Evolutionary conservation across 2,329 filamentous ascomycete species (phyloP).

Genomic region (Penicillium sp.): DNA sequence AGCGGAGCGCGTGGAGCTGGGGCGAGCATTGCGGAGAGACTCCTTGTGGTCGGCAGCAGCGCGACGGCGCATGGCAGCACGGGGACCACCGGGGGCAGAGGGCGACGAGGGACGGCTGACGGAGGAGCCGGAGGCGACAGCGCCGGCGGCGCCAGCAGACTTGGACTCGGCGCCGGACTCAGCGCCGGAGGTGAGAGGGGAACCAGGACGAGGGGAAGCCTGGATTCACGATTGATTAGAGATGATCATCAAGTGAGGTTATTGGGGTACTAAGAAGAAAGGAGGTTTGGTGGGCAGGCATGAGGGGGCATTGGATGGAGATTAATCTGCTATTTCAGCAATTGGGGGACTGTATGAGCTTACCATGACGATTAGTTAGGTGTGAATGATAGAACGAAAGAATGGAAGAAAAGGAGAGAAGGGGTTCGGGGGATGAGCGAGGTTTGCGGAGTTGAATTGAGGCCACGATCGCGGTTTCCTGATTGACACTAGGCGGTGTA

Average conservation of each 20-base stretch:
- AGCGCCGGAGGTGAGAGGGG: constrained; percentile 46
- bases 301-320: background rate
- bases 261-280: constrained; percentile 4
- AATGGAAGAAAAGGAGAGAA: constrained; percentile 12
- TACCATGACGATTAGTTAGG: constrained; percentile 24
- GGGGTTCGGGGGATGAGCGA: constrained; percentile 14
- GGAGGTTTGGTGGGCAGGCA: background rate
- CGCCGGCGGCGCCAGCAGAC: constrained; percentile 39
- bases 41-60: constrained; percentile 97
- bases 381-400: constrained; percentile 10
- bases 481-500: constrained; percentile 19
- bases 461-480: constrained; percentile 31
- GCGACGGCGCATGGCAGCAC: constrained; percentile 91
- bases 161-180: constrained; percentile 48
- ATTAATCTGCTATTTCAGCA: constrained; percentile 1
- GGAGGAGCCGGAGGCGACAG: constrained; percentile 65
- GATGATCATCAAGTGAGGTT: background rate
- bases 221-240: constrained; percentile 13
- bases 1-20: constrained; percentile 86
- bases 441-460: constrained; percentile 29
- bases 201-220: constrained; percentile 44
- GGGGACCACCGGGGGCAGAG: constrained; percentile 86
- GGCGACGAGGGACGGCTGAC: constrained; percentile 81
- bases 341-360: constrained; percentile 2
- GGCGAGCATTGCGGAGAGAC: constrained; percentile 89